Percentiles rank a stretch among this genome's conserved stretches.
Conservation (phyloP, 164 flowering plant genomes). For the Nelumbo lutea region DNA sequence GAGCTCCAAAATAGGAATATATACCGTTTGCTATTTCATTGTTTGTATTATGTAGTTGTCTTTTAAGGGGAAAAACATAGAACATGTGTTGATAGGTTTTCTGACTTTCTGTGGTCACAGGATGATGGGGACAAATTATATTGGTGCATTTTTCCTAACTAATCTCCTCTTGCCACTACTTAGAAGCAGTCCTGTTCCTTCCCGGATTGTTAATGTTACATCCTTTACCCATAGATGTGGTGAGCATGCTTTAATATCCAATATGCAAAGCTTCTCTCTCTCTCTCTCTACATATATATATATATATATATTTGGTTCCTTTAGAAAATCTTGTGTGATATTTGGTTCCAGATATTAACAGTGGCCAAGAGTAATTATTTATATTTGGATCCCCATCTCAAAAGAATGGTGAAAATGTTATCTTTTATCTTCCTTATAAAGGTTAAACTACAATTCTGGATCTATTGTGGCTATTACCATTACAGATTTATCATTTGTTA, state of each 20-base stretch:
- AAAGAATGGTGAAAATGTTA: too few species aligned
- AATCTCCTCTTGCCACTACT: constrained; percentile 75
- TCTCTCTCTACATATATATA: neutral
- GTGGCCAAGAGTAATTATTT: too few species aligned
- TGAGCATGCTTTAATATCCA: constrained; percentile 23
- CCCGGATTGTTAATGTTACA: constrained; percentile 80
- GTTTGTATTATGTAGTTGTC: neutral
- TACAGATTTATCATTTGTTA: too few species aligned
- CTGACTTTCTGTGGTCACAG: constrained; percentile 28
- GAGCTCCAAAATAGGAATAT: too few species aligned
- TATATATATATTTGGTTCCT: neutral
- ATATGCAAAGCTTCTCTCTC: neutral
- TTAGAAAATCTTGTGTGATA: neutral
- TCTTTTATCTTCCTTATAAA: too few species aligned
- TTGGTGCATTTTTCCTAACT: constrained; percentile 80
- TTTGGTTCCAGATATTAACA: neutral
- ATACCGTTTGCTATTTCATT: too few species aligned
- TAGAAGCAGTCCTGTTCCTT: constrained; percentile 55
- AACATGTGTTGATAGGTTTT: constrained; percentile 7
- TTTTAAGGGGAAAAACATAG: neutral
- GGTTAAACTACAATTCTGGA: too few species aligned
- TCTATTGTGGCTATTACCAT: too few species aligned
- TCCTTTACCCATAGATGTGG: constrained; percentile 89
- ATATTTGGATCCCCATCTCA: too few species aligned
- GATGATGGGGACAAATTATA: constrained; percentile 83